Percentiles rank a stretch among this genome's conserved stretches.
Conservation (phyloP, 2,329 filamentous ascomycete genomes). For the Fulvia fulva region DNA sequence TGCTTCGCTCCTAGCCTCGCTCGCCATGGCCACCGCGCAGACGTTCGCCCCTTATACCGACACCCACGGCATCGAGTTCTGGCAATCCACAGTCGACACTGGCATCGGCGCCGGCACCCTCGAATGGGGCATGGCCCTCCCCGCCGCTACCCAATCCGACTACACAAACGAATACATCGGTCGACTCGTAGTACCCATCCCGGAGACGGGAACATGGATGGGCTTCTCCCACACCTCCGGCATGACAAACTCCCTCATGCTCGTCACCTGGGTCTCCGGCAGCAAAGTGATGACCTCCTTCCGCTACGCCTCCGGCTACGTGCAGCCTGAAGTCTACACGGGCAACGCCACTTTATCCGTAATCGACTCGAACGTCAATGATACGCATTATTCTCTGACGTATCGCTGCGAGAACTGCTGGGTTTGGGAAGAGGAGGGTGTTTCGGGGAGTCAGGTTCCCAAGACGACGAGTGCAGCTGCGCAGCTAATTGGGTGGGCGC, state of each 20-base stretch:
- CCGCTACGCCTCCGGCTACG: constrained; percentile 57
- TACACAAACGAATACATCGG: constrained; percentile 56
- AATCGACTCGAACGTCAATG: constrained; percentile 56
- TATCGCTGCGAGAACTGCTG: constrained; percentile 58
- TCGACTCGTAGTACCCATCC: constrained; percentile 47
- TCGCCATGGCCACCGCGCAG: constrained; percentile 24
- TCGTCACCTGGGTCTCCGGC: constrained; percentile 56
- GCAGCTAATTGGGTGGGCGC: constrained; percentile 30
- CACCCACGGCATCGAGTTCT: constrained; percentile 52
- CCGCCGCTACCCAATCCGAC: constrained; percentile 37
- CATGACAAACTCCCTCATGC: constrained; percentile 57
- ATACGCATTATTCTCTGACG: constrained; percentile 58
- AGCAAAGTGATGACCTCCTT: constrained; percentile 55
- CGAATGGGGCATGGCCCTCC: constrained; percentile 55
- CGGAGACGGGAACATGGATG: constrained; percentile 52
- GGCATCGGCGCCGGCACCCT: constrained; percentile 44
- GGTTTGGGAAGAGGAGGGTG: constrained; percentile 42
- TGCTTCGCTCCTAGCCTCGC: constrained; percentile 15
- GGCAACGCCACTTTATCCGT: constrained; percentile 61
- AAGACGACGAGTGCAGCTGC: constrained; percentile 30
- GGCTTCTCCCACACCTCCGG: constrained; percentile 54
- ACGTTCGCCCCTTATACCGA: constrained; percentile 27
- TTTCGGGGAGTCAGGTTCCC: constrained; percentile 38
- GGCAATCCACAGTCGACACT: constrained; percentile 45
- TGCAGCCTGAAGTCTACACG: constrained; percentile 55